phyloP scores from a whole-genome alignment of 2,329 filamentous ascomycete species.

The Teratosphaeria nubilosa region DNA sequence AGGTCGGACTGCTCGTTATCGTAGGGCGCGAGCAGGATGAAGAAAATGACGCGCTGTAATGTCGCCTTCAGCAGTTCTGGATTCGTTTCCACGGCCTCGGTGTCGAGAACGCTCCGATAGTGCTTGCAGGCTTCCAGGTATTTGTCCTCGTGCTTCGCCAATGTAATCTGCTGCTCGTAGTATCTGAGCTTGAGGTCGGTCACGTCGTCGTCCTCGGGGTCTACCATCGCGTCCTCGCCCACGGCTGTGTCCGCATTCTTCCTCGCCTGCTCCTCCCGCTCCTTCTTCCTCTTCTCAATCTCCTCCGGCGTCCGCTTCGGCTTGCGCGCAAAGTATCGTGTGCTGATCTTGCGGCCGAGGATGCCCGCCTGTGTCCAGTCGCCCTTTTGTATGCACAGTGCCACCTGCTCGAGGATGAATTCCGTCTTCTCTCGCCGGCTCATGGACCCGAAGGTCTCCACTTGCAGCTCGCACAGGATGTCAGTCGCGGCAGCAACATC shows the following conservation, averaged over 20 bases:
- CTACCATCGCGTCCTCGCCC: constrained; percentile 52
- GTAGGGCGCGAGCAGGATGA: constrained; percentile 88
- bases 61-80: constrained; percentile 73
- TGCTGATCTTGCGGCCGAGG: constrained; percentile 93
- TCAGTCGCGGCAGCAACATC: constrained; percentile 84
- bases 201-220: constrained; percentile 74
- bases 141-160: constrained; percentile 94
- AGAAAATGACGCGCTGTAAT: constrained; percentile 92
- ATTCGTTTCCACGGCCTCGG: constrained; percentile 87
- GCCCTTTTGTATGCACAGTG: constrained; percentile 84
- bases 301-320: constrained; percentile 84
- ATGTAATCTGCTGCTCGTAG: constrained; percentile 92
- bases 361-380: constrained; percentile 97
- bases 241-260: constrained; percentile 41
- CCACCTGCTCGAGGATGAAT: constrained; percentile 92
- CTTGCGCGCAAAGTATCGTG: constrained; percentile 79
- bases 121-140: constrained; percentile 97
- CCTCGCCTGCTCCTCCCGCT: constrained; percentile 72
- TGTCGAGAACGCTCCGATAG: constrained; percentile 93
- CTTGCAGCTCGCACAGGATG: constrained; percentile 91
- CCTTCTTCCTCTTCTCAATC: constrained; percentile 81
- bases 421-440: constrained; percentile 94
- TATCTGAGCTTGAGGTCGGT: constrained; percentile 92
- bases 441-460: constrained; percentile 99
- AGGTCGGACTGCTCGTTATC: constrained; percentile 98